Evolutionary conservation across 164 flowering plant species (phyloP).

Genomic region (Taxillus chinensis): DNA sequence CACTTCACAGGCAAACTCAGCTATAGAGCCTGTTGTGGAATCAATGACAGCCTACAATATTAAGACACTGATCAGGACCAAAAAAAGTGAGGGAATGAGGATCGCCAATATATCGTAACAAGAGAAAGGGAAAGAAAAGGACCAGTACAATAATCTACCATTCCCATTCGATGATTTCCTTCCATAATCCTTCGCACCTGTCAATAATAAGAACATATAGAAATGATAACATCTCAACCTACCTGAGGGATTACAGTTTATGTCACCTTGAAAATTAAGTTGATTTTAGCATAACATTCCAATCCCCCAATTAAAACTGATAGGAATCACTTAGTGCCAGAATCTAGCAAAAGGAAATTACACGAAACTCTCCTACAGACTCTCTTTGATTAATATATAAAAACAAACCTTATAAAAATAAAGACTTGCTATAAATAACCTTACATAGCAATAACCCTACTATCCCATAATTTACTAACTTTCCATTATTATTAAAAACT

Average conservation of each 20-base stretch:
- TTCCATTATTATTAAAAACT: too few species aligned
- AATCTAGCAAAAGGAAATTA: too few species aligned
- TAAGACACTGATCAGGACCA: constrained; percentile 8
- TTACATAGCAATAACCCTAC: too few species aligned
- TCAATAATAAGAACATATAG: constrained; percentile 6
- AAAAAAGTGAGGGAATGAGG: constrained; percentile 5
- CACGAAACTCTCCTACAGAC: too few species aligned
- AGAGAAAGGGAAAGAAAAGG: constrained; percentile 12
- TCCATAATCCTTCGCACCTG: constrained; percentile 96
- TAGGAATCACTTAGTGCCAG: too few species aligned
- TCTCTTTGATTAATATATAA: too few species aligned
- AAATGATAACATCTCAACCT: background rate
- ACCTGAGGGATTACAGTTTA: background rate
- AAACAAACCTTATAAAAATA: too few species aligned
- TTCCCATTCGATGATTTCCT: constrained; percentile 97
- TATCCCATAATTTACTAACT: too few species aligned
- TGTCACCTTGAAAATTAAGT: too few species aligned
- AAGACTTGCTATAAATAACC: too few species aligned
- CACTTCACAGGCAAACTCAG: constrained; percentile 94
- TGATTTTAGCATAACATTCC: too few species aligned
- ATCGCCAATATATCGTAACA: constrained; percentile 7
- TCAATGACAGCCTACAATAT: constrained; percentile 61
- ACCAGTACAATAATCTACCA: constrained; percentile 39
- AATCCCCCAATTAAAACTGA: too few species aligned
- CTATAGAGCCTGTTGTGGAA: constrained; percentile 62